phyloP scores from a whole-genome alignment of 257 asterid genomes.

The Solanum medicagineum region DNA sequence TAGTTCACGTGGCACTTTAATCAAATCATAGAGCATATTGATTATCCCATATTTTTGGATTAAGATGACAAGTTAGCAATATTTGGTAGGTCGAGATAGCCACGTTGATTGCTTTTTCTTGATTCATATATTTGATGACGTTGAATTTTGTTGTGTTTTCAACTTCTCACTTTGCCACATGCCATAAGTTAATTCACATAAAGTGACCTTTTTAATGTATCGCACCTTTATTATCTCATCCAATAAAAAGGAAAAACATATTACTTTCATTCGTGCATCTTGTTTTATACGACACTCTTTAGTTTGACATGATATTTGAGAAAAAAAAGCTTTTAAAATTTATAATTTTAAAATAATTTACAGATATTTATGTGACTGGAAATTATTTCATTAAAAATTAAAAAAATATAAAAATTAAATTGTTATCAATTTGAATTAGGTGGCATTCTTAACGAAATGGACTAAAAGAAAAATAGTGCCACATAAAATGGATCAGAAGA shows the following conservation, averaged over 20 bases:
- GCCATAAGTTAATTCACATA: background rate
- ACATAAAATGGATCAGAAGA: too few species aligned
- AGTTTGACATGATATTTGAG: too few species aligned
- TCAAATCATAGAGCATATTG: background rate
- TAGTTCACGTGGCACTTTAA: constrained; percentile 20
- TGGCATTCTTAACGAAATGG: too few species aligned
- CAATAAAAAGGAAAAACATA: background rate
- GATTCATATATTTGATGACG: background rate
- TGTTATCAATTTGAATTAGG: too few species aligned
- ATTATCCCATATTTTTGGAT: background rate
- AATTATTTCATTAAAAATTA: too few species aligned
- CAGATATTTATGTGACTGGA: too few species aligned
- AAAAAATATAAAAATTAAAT: too few species aligned
- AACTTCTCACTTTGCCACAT: background rate
- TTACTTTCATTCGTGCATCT: background rate
- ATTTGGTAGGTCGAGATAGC: constrained; percentile 15
- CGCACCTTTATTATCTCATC: background rate
- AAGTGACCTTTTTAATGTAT: background rate
- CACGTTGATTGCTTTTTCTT: constrained; percentile 6
- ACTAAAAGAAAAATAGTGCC: too few species aligned
- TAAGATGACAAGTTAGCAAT: background rate
- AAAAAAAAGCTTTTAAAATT: too few species aligned
- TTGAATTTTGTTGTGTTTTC: background rate
- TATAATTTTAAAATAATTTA: too few species aligned
- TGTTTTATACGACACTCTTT: too few species aligned